Evolutionary conservation across 2,329 filamentous ascomycete genomes (phyloP).

Genomic region (Fusarium protoensiforme): DNA sequence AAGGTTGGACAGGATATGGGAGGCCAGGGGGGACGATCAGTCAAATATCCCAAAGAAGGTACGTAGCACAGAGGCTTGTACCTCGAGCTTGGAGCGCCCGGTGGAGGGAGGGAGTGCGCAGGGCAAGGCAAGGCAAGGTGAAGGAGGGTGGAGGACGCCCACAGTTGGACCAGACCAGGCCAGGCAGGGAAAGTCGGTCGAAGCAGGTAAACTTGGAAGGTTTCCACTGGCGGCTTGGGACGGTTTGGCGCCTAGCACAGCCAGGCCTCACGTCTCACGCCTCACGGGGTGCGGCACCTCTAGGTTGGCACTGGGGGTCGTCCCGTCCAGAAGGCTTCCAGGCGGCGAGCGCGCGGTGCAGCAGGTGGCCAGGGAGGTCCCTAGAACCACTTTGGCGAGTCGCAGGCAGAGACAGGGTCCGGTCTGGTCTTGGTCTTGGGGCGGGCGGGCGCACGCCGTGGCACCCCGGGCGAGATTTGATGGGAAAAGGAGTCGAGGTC

Average conservation of each 20-base stretch:
- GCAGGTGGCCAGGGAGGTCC: conserved; percentile 22
- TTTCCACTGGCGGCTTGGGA: conserved; percentile 22
- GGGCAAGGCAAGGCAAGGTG: neutral
- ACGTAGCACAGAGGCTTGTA: conserved; percentile 28
- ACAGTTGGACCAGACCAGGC: conserved; percentile 25
- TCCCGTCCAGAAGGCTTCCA: conserved; percentile 5
- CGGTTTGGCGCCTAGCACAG: conserved; percentile 13
- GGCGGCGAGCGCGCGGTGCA: conserved; percentile 14
- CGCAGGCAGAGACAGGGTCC: conserved; percentile 23
- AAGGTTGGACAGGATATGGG: conserved; percentile 31
- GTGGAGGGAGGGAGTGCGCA: neutral
- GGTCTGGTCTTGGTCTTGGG: neutral
- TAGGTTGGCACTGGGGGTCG: neutral
- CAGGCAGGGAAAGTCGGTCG: neutral
- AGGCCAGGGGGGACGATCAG: conserved; percentile 29
- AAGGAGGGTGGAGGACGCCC: conserved; percentile 12
- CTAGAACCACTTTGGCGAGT: conserved; percentile 23
- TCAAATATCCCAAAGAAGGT: conserved; percentile 29
- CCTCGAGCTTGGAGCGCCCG: conserved; percentile 22
- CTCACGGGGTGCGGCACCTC: neutral
- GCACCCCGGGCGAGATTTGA: conserved; percentile 17
- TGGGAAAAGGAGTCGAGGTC: conserved; percentile 9
- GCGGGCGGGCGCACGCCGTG: conserved; percentile 21
- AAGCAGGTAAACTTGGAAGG: conserved; percentile 12
- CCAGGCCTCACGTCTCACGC: neutral